Base-by-base conservation (phyloP, 2,329 filamentous ascomycete genomes). In the Diaporthe sp. region DNA sequence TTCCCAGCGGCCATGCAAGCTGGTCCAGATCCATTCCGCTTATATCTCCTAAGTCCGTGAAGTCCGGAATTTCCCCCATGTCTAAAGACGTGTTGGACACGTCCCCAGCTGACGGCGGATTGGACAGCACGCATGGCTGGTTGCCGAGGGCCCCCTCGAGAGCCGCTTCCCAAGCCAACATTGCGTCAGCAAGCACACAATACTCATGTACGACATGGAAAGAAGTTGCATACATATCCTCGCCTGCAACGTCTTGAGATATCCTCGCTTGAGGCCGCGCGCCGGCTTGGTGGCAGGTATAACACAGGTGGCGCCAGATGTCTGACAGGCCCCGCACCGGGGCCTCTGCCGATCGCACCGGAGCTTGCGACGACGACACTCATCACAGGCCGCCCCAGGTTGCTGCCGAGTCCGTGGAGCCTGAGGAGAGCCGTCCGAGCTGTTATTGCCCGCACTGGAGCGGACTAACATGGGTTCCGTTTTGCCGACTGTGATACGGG, bases 291-390 rank as follows among this genome's bases (percentile, higher is more conserved):
- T 53, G 10, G 37, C 71, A 10, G 53, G 61, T 5, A 59, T 61
- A 39, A 51, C 37, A 61, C 71, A 73, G 12, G 56, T 10, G 15
- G 44, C 32, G 9, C 61, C 27, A 39, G 51, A 56, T 19, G 39
- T 44, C 25, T 47, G 51, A 32, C 71, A 73, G 19, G 47, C 35
- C 12, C 71, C 71, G 42, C 71, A 73, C 39, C 42, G 61, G 4
- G 71, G 71, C 22, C 30, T 55, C 17, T 68, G 71, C 7, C 71
- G 59, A 37, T 73, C 71, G 51, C 71, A 73, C 19, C 71, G 71
- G 17, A 73, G 71, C 30, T 73, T 73, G 27, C 61, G 66, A 17
- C 61, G 50, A 10, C 71, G 71, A 22, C 71, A 73, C 63, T 73
- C 63, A 22, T 71, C 69, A 32, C 69, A 71, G 22, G 69, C 69